A percentile compares a stretch with the other conserved stretches of the same genome.
phyloP scores from a whole-genome alignment of 2,329 filamentous ascomycete species.

The Pestalotiopsis sp. region DNA sequence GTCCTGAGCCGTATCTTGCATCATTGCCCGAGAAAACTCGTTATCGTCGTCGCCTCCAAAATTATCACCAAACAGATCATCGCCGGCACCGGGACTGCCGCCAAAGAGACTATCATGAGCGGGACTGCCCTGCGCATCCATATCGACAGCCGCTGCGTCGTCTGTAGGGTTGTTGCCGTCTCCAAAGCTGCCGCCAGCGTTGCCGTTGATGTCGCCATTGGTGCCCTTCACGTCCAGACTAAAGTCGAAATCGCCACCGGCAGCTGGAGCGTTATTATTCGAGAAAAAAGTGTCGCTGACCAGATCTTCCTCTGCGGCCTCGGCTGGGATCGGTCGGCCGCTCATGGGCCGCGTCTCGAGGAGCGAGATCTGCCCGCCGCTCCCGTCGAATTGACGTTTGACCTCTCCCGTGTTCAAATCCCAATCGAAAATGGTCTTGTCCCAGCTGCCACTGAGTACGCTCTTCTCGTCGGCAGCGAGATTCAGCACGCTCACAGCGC shows the following conservation, averaged over 20 bases:
- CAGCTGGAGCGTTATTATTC: constrained; percentile 67
- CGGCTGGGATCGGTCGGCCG: constrained; percentile 73
- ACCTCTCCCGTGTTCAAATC: constrained; percentile 85
- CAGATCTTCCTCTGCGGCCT: constrained; percentile 60
- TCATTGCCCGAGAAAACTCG: constrained; percentile 77
- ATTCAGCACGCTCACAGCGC: constrained; percentile 85
- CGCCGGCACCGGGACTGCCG: constrained; percentile 73
- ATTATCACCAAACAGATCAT: constrained; percentile 80
- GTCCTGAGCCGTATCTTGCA: constrained; percentile 39
- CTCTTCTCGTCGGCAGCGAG: constrained; percentile 84
- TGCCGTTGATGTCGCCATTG: constrained; percentile 32
- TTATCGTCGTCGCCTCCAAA: constrained; percentile 85
- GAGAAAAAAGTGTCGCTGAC: constrained; percentile 72
- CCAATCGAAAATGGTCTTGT: constrained; percentile 93
- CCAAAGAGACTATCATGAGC: constrained; percentile 82
- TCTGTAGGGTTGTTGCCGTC: constrained; percentile 21
- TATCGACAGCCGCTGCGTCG: constrained; percentile 17
- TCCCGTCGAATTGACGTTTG: constrained; percentile 75
- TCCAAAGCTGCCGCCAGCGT: constrained; percentile 6
- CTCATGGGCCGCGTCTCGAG: constrained; percentile 84
- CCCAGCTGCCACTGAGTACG: constrained; percentile 92
- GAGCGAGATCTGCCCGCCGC: constrained; percentile 81
- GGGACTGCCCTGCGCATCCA: constrained; percentile 65
- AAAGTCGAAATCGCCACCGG: constrained; percentile 52
- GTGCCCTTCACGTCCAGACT: constrained; percentile 29